A percentile compares a stretch with the other conserved stretches of the same genome.
phyloP scores from a whole-genome alignment of 768 basidiomycete species.

The Rossbeevera mucosa region DNA sequence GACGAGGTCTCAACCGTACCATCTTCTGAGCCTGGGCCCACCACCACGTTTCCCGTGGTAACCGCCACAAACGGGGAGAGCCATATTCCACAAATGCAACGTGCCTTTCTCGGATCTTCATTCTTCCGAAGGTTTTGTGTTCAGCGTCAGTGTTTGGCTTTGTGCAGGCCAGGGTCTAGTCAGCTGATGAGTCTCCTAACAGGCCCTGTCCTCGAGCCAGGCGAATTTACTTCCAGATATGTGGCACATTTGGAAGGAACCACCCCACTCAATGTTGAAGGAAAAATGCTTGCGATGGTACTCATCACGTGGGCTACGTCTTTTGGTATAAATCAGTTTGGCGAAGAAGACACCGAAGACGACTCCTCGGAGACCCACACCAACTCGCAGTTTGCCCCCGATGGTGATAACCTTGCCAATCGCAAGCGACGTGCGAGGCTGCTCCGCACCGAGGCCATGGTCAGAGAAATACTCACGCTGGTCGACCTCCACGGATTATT shows the following conservation, averaged over 20 bases:
- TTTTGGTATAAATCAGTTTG: constrained; percentile 81
- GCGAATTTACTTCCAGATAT: constrained; percentile 74
- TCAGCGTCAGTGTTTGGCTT: constrained; percentile 56
- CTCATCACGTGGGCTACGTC: constrained; percentile 87
- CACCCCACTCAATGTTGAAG: constrained; percentile 63
- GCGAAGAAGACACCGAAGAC: constrained; percentile 36
- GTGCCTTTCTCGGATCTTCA: constrained; percentile 76
- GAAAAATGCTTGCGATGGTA: constrained; percentile 70
- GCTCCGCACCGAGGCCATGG: constrained; percentile 60
- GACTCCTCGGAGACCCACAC: constrained; percentile 1
- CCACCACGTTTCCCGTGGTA: constrained; percentile 6
- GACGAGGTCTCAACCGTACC: constrained; percentile 33
- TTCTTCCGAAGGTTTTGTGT: constrained; percentile 84
- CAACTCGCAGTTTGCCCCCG: constrained; percentile 11
- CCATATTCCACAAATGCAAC: constrained; percentile 66
- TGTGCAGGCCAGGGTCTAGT: background rate
- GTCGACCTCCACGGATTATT: constrained; percentile 78
- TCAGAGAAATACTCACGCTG: constrained; percentile 70
- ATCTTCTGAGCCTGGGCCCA: constrained; percentile 23
- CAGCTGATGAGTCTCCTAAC: constrained; percentile 10
- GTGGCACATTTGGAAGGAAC: constrained; percentile 59
- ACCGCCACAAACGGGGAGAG: constrained; percentile 20
- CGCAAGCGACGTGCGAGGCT: constrained; percentile 42
- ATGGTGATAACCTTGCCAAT: constrained; percentile 31
- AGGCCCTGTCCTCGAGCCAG: constrained; percentile 85